Evolutionary conservation across 257 asterid genomes (phyloP).

Genomic region (Cinchona pubescens): DNA sequence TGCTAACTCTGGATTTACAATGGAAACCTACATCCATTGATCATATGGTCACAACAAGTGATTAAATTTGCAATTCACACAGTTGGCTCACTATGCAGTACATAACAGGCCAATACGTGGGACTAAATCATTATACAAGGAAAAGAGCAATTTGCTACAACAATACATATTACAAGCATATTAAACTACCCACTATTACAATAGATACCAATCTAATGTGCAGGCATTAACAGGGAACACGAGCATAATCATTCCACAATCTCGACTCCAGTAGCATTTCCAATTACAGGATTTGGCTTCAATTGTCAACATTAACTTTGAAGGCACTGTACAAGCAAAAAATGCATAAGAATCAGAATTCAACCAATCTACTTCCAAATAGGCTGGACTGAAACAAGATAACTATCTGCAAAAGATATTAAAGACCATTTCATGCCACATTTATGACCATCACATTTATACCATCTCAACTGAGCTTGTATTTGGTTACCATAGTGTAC

Average conservation of each 20-base stretch:
- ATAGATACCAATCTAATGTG: not conserved
- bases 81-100: not conserved
- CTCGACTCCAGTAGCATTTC: slow-evolving; percentile 1
- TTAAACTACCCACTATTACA: not conserved
- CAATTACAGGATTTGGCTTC: not conserved
- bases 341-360: not conserved
- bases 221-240: not conserved
- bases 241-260: not conserved
- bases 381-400: not conserved
- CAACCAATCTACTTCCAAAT: not conserved
- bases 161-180: not conserved
- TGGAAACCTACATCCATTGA: not conserved
- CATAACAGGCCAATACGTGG: not conserved
- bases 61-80: not conserved
- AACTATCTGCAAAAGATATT: not conserved
- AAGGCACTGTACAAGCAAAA: not conserved
- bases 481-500: not conserved
- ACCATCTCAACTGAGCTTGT: not conserved
- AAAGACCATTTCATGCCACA: not conserved
- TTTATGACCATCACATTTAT: not conserved
- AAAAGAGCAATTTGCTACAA: not conserved
- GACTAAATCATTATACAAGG: not conserved
- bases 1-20: not conserved
- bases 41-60: not conserved
- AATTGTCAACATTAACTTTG: slow-evolving; percentile 10